These are phyloP conservation scores for Diutina siamensis DNA, from an alignment of 1,139 yeast species.

Conservation along the genomic window DNA sequence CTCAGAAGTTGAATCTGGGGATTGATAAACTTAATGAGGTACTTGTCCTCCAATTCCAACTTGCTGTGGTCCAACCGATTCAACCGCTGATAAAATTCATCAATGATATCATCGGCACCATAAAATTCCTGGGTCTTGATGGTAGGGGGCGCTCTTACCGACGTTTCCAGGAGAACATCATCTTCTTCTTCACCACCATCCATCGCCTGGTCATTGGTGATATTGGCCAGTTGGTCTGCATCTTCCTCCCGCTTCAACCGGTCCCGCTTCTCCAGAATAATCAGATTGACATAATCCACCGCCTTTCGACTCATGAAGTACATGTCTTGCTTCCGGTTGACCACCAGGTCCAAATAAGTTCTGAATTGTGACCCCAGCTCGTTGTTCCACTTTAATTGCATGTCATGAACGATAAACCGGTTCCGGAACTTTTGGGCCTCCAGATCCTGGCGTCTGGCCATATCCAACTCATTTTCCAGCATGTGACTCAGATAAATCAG, in stretches of 20 bases:
- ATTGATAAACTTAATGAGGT: constrained; percentile 28
- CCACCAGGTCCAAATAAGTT: constrained; percentile 49
- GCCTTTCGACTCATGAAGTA: constrained; percentile 66
- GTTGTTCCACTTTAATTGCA: constrained; percentile 74
- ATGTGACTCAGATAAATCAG: not conserved
- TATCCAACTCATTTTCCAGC: not conserved
- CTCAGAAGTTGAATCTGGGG: constrained; percentile 34
- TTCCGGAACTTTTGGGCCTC: constrained; percentile 40
- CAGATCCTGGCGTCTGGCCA: not conserved
- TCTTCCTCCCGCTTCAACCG: not conserved
- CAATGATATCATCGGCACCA: constrained; percentile 23
- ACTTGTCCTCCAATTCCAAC: constrained; percentile 28
- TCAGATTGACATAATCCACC: constrained; percentile 42
- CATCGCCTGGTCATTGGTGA: not conserved
- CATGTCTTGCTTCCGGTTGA: constrained; percentile 41
- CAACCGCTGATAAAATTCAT: constrained; percentile 23
- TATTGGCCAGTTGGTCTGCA: not conserved
- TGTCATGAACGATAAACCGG: constrained; percentile 66
- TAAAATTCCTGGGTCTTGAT: constrained; percentile 11
- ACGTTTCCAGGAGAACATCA: not conserved
- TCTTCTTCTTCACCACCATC: not conserved
- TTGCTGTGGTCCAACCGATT: constrained; percentile 15
- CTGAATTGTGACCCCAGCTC: constrained; percentile 48
- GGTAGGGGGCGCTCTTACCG: not conserved
- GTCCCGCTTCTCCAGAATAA: not conserved